Percentiles rank a stretch among this genome's conserved stretches.
Evolutionary conservation across 257 asterid species (phyloP).

Genomic region (Scutellaria minor): DNA sequence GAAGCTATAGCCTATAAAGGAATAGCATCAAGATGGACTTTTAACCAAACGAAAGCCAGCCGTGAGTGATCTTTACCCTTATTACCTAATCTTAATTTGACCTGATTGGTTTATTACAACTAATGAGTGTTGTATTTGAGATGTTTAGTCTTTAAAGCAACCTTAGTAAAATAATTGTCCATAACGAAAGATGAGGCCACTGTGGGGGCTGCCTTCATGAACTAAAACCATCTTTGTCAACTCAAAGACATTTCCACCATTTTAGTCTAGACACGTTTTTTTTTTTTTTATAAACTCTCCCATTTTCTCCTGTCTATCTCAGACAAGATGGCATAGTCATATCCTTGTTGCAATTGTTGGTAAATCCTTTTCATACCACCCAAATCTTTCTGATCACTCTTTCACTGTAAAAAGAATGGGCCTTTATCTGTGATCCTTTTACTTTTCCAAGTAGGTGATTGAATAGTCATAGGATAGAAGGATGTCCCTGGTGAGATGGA

Average conservation of each 20-base stretch:
- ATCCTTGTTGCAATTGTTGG: constrained; percentile 36
- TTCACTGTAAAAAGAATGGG: constrained; percentile 26
- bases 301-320: constrained; percentile 8
- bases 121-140: constrained; percentile 29
- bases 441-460: neutral
- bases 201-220: constrained; percentile 38
- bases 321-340: constrained; percentile 31
- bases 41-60: neutral
- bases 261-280: neutral
- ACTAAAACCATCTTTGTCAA: constrained; percentile 35
- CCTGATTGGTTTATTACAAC: constrained; percentile 46
- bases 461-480: neutral
- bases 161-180: constrained; percentile 39
- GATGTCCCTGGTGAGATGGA: constrained; percentile 44
- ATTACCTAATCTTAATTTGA: constrained; percentile 40
- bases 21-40: neutral
- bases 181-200: constrained; percentile 34
- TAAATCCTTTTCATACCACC: constrained; percentile 36
- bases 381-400: constrained; percentile 19
- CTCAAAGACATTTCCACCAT: constrained; percentile 10
- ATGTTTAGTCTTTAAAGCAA: constrained; percentile 42
- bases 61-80: constrained; percentile 16
- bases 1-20: neutral
- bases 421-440: constrained; percentile 11
- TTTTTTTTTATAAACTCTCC: neutral